phyloP scores from a whole-genome alignment of 2,329 filamentous ascomycete genomes.

The Eurotiales sp. region DNA sequence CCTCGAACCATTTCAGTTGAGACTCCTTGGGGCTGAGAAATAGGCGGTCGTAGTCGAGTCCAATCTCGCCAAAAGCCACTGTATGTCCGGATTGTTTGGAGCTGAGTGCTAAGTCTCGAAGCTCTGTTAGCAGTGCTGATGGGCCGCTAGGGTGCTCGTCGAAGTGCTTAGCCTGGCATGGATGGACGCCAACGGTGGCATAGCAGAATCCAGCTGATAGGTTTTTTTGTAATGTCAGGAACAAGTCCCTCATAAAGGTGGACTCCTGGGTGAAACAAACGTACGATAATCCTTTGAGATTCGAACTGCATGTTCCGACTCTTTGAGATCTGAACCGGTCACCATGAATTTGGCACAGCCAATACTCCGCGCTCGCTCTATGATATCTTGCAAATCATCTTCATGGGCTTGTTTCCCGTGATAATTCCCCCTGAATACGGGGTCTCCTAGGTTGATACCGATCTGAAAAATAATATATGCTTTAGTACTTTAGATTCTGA shows the following conservation, averaged over 20 bases:
- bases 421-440: constrained; percentile 80
- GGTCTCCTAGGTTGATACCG: constrained; percentile 93
- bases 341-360: constrained; percentile 90
- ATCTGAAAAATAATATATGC: constrained; percentile 49
- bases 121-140: constrained; percentile 47
- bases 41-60: constrained; percentile 91
- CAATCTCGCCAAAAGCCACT: constrained; percentile 87
- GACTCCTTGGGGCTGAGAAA: constrained; percentile 73
- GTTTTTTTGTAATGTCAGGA: neutral
- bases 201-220: constrained; percentile 80
- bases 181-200: constrained; percentile 89
- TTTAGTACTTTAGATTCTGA: neutral
- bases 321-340: constrained; percentile 81
- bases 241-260: too few species aligned
- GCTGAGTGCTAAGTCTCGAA: constrained; percentile 62
- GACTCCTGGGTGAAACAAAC: constrained; percentile 6
- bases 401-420: constrained; percentile 66
- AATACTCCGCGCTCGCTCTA: constrained; percentile 71
- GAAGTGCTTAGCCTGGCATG: constrained; percentile 80
- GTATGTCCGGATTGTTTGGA: constrained; percentile 59
- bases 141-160: constrained; percentile 52
- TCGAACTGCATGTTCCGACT: constrained; percentile 69
- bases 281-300: constrained; percentile 71
- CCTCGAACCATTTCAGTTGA: constrained; percentile 80
- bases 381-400: constrained; percentile 56